Base-by-base conservation (phyloP, 2,329 filamentous ascomycete species). In the Erysiphe pulchra region DNA sequence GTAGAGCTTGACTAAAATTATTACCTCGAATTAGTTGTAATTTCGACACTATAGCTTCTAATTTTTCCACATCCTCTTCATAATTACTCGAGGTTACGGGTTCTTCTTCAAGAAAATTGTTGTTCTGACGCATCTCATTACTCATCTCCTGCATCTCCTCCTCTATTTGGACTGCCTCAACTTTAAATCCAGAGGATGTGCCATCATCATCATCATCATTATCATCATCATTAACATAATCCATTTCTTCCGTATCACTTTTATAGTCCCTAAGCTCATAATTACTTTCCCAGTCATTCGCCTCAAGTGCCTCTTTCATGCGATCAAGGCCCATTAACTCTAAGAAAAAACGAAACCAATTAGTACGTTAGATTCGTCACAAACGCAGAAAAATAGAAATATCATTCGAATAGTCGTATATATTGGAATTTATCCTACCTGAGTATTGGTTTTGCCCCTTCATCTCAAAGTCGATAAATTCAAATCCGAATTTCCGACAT, bases 31-130 rank as follows among this genome's bases (percentile, higher is more conserved):
- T 71, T 1, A 72, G 72, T 58, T 73, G 71, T 49, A 80, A 61
- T 57, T 71, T 76, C 44, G 65, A 60, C 71, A 80, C 77, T 68
- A 79, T 71, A 45, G 62, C 60, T 53, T 77, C 73, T 30, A 80
- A 56, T 56, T 72, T 70, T 53, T 68, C 65, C 14, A 79, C 65
- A 4, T 65, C 60, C 16, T 62, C 62, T 7, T 61, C 62, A 16
- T 58, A 54, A 12, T 45, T 47, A 8, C 59, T 55, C 2, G 58
- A 55, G 8, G 51, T 51, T 4, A 50, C 49, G 13, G 38, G 45
- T 18, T 40, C 44, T 12, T 51, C 50, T 20, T 51, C 24, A 24
- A 45, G 31, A 36, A 17, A 50, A 16, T 51, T 20, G 16, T 38
- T 14, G 11, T 18, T 18, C 10, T 18, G 17, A n/a, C 24, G 11